These are phyloP conservation scores for peach (Prunus persica) DNA, from an alignment of 306 rosid species.

Conservation along the genomic window DNA sequence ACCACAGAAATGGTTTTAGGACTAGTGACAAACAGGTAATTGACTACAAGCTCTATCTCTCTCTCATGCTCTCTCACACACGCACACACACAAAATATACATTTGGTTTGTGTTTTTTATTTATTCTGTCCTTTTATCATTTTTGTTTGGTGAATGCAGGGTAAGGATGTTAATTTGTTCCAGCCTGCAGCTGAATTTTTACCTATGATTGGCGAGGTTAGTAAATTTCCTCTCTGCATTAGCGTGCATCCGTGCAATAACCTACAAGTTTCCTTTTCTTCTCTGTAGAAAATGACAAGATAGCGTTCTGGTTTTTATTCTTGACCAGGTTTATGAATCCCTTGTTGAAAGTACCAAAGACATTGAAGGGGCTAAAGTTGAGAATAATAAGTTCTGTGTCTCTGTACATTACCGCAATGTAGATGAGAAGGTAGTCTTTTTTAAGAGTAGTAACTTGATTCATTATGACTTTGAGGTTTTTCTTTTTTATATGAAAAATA, in stretches of 20 bases:
- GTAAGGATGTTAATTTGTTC: slow-evolving; percentile 76
- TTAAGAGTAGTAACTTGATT: not conserved
- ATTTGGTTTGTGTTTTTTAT: not conserved
- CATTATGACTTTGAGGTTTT: not conserved
- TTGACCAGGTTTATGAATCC: slow-evolving; percentile 57
- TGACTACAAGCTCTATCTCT: slow-evolving; percentile 3
- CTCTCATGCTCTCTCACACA: not conserved
- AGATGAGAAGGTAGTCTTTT: slow-evolving; percentile 63
- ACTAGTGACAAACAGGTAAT: slow-evolving; percentile 60
- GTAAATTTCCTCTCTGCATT: slow-evolving; percentile 7
- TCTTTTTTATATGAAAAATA: not conserved
- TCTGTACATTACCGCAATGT: slow-evolving; percentile 98
- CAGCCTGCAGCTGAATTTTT: slow-evolving; percentile 90
- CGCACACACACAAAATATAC: not conserved
- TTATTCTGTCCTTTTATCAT: not conserved
- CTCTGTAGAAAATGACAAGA: slow-evolving; percentile 5
- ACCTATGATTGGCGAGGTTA: slow-evolving; percentile 73
- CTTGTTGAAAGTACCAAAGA: slow-evolving; percentile 64
- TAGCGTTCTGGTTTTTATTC: slow-evolving; percentile 21
- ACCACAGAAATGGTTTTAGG: slow-evolving; percentile 42
- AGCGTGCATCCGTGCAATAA: slow-evolving; percentile 5
- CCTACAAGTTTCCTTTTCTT: not conserved
- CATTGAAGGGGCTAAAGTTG: slow-evolving; percentile 74
- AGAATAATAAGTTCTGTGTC: slow-evolving; percentile 82
- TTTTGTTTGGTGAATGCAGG: slow-evolving; percentile 41